Evolutionary conservation across 2,329 filamentous ascomycete species (phyloP).

Genomic region (Hypoxylon sp.): DNA sequence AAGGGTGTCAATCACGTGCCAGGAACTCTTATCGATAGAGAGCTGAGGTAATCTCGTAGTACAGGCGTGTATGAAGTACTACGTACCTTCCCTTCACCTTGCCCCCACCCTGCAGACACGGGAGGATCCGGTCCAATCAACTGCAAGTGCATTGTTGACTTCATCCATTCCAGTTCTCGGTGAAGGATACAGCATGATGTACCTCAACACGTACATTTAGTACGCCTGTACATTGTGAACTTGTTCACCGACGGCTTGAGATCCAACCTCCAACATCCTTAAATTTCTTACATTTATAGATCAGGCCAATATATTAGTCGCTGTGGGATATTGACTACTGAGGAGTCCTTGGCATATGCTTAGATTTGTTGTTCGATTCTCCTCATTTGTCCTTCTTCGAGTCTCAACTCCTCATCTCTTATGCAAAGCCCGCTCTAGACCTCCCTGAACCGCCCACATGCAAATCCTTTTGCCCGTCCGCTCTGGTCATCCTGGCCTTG

Average conservation of each 20-base stretch:
- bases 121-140: slow-evolving; percentile 37
- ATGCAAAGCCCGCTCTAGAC: slow-evolving; percentile 1
- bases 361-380: background rate
- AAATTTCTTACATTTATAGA: background rate
- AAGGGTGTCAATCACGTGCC: slow-evolving; percentile 28
- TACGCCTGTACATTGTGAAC: too few relatives aligned
- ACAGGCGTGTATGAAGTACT: background rate
- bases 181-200: slow-evolving; percentile 13
- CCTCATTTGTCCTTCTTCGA: slow-evolving; percentile 4
- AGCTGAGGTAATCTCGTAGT: background rate
- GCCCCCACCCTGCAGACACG: slow-evolving; percentile 23
- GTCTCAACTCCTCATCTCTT: background rate
- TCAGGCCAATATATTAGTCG: background rate
- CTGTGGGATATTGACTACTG: slow-evolving; percentile 1
- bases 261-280: background rate
- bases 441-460: slow-evolving; percentile 15
- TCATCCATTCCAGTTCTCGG: slow-evolving; percentile 16
- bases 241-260: background rate
- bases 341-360: background rate
- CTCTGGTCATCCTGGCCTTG: slow-evolving; percentile 21
- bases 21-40: slow-evolving; percentile 27
- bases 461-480: slow-evolving; percentile 20
- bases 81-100: slow-evolving; percentile 7
- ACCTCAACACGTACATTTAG: too few relatives aligned
- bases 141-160: slow-evolving; percentile 6